These are phyloP conservation scores for Candida maesae DNA, from an alignment of 805 yeast species.

Conservation along the genomic window DNA sequence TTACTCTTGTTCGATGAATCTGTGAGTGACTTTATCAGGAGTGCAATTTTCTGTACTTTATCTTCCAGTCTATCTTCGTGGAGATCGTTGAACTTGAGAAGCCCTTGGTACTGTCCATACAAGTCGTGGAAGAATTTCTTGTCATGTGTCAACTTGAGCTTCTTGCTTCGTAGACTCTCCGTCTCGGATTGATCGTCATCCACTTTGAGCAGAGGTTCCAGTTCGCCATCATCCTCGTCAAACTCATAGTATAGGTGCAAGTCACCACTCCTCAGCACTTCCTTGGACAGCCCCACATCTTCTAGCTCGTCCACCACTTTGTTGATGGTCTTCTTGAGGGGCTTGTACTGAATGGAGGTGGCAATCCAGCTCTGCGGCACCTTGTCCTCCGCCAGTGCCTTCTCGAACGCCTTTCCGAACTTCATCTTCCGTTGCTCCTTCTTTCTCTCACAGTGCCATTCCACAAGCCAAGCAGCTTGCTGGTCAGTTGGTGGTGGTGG, in stretches of 20 bases:
- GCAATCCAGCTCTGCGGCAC: slow-evolving; percentile 67
- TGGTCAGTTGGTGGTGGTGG: too few relatives aligned
- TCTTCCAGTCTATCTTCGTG: slow-evolving; percentile 38
- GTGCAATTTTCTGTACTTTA: slow-evolving; percentile 22
- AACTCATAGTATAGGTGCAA: slow-evolving; percentile 20
- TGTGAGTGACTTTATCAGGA: slow-evolving; percentile 29
- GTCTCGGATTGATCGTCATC: slow-evolving; percentile 14
- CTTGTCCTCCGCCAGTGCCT: slow-evolving; percentile 53
- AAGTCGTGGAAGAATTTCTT: slow-evolving; percentile 20
- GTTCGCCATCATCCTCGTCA: slow-evolving; percentile 7
- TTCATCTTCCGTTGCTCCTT: too few relatives aligned
- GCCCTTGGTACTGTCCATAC: slow-evolving; percentile 14
- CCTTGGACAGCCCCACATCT: slow-evolving; percentile 51
- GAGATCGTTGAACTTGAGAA: slow-evolving; percentile 40
- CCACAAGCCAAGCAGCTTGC: too few relatives aligned
- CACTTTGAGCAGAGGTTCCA: slow-evolving; percentile 7
- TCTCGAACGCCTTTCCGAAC: slow-evolving; percentile 70
- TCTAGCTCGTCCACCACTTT: slow-evolving; percentile 62
- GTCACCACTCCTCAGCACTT: slow-evolving; percentile 24
- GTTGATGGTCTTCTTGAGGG: slow-evolving; percentile 62
- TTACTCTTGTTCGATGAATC: slow-evolving; percentile 29
- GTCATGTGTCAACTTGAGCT: slow-evolving; percentile 7
- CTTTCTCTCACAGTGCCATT: too few relatives aligned
- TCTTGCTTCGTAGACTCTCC: slow-evolving; percentile 10
- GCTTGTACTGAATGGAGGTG: slow-evolving; percentile 69